Conservation (phyloP, 2,329 filamentous ascomycete genomes). For the Metarhizium guizhouense region DNA sequence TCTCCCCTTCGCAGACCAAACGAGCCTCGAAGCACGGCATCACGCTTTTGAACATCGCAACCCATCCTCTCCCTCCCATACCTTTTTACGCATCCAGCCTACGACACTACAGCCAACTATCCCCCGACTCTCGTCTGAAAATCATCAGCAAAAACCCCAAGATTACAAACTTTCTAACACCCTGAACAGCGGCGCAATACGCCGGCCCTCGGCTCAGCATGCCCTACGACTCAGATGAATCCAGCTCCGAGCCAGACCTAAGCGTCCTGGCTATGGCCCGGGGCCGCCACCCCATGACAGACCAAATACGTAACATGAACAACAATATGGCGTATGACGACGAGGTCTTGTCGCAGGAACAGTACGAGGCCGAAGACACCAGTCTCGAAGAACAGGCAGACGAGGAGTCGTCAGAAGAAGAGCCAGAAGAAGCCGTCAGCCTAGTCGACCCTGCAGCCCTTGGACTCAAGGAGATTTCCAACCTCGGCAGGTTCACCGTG, state of each 20-base stretch:
- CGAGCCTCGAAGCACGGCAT: not conserved
- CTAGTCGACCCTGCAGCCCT: constrained; percentile 45
- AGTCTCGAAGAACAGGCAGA: constrained; percentile 16
- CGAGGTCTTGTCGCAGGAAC: constrained; percentile 19
- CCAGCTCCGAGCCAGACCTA: constrained; percentile 27
- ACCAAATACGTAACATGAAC: constrained; percentile 12
- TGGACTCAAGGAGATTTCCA: constrained; percentile 73
- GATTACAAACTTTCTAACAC: constrained; percentile 7
- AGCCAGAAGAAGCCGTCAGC: constrained; percentile 25
- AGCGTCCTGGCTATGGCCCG: constrained; percentile 27
- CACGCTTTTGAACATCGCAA: not conserved
- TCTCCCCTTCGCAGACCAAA: not conserved
- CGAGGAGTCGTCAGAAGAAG: constrained; percentile 24
- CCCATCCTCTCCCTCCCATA: not conserved
- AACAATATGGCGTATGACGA: constrained; percentile 21
- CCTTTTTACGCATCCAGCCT: not conserved
- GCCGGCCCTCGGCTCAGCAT: constrained; percentile 25
- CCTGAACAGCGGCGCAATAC: constrained; percentile 18
- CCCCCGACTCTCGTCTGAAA: no score
- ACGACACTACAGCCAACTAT: not conserved
- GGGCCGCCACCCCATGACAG: constrained; percentile 15
- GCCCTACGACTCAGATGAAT: constrained; percentile 26
- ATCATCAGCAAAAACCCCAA: no score
- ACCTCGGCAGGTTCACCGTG: constrained; percentile 74
- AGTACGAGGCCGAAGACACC: constrained; percentile 22